phyloP scores from a whole-genome alignment of 306 rosid species.

The Acacia crassicarpa region DNA sequence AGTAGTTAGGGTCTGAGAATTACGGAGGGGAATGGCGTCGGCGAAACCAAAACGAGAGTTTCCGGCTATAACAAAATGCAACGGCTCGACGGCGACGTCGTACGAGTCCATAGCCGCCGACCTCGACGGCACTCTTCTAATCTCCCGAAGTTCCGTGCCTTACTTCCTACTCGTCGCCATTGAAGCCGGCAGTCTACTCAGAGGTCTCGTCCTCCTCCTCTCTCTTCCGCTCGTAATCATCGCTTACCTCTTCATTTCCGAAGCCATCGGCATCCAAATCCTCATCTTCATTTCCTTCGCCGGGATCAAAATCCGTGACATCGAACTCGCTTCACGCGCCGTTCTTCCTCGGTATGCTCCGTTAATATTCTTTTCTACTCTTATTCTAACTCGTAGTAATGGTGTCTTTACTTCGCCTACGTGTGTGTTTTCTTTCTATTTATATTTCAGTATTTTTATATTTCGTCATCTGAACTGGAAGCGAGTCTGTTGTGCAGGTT shows the following conservation, averaged over 20 bases:
- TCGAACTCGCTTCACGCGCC: slow-evolving; percentile 91
- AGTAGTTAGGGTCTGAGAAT: slow-evolving; percentile 13
- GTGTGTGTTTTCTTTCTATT: background rate
- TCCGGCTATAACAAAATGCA: slow-evolving; percentile 57
- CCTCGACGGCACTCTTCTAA: slow-evolving; percentile 87
- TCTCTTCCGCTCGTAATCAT: slow-evolving; percentile 72
- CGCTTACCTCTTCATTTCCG: slow-evolving; percentile 83
- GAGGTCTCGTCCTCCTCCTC: slow-evolving; percentile 87
- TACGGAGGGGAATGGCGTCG: slow-evolving; percentile 38
- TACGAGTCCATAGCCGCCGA: slow-evolving; percentile 81
- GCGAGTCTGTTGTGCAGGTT: slow-evolving; percentile 42
- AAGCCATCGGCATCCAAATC: slow-evolving; percentile 88
- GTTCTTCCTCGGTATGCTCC: slow-evolving; percentile 71
- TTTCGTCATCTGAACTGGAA: background rate
- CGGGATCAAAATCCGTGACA: slow-evolving; percentile 87
- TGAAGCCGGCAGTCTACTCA: slow-evolving; percentile 93
- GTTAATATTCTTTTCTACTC: background rate
- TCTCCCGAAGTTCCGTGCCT: slow-evolving; percentile 78
- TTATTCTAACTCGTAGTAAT: background rate
- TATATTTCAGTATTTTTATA: background rate
- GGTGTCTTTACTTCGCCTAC: background rate
- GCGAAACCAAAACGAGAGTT: slow-evolving; percentile 43
- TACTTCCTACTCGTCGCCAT: slow-evolving; percentile 96
- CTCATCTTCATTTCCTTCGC: slow-evolving; percentile 91
- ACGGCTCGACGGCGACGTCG: slow-evolving; percentile 30